Percentiles rank a stretch among this genome's conserved stretches.
Evolutionary conservation across 495 filamentous ascomycete genomes (phyloP).

Genomic region (Podospora pseudoanserina): DNA sequence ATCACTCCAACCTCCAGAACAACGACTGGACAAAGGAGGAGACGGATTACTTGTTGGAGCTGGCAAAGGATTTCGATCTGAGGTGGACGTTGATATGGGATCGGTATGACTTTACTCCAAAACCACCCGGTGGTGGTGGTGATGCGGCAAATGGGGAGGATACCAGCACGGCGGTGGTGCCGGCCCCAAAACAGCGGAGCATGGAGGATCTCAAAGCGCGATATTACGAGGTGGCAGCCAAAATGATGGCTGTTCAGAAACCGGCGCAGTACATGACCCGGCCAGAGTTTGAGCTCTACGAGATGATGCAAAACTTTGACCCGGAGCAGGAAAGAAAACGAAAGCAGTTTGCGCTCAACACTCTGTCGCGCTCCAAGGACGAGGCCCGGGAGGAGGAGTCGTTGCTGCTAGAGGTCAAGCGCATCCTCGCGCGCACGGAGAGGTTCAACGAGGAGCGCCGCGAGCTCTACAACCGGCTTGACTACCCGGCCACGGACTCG

Average conservation of each 20-base stretch:
- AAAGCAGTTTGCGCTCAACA: conserved; percentile 76
- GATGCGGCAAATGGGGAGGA: conserved; percentile 18
- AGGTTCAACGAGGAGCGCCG: conserved; percentile 78
- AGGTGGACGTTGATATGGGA: conserved; percentile 92
- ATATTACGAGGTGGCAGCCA: conserved; percentile 82
- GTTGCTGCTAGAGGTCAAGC: conserved; percentile 80
- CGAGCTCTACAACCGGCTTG: conserved; percentile 85
- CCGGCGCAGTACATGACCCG: conserved; percentile 81
- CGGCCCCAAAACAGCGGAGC: conserved; percentile 50
- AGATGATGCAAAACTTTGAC: conserved; percentile 82
- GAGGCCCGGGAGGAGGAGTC: conserved; percentile 89
- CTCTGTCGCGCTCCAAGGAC: conserved; percentile 74
- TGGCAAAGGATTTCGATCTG: conserved; percentile 72
- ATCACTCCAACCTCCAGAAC: conserved; percentile 67
- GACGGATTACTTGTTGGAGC: conserved; percentile 80
- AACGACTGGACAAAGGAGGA: conserved; percentile 85
- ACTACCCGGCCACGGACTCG: conserved; percentile 66
- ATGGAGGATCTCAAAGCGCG: conserved; percentile 90
- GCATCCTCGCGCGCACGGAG: conserved; percentile 79
- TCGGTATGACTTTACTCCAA: conserved; percentile 75
- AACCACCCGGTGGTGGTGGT: conserved; percentile 32
- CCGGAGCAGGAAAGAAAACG: conserved; percentile 68
- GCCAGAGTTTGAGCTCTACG: conserved; percentile 73
- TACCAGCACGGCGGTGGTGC: conserved; percentile 45
- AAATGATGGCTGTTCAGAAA: conserved; percentile 78